These are phyloP conservation scores for Hypoxylon cercidicola DNA, from an alignment of 495 filamentous ascomycete species.

Conservation along the genomic window DNA sequence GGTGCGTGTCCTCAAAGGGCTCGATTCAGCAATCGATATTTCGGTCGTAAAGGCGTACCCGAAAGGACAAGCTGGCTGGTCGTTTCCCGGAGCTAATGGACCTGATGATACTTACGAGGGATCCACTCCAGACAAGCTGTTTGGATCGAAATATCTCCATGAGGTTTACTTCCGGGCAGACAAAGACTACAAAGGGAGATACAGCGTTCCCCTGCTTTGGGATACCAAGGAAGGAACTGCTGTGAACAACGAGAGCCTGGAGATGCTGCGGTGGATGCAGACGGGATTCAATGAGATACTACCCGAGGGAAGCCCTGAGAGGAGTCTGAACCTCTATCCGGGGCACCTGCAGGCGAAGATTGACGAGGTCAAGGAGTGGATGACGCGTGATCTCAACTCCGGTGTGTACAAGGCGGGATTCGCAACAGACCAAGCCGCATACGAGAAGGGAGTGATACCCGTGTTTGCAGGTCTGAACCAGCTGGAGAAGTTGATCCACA, in stretches of 20 bases:
- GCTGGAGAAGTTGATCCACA: slow-evolving; percentile 68
- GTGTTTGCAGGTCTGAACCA: slow-evolving; percentile 73
- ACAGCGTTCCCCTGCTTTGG: slow-evolving; percentile 83
- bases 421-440: slow-evolving; percentile 71
- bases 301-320: slow-evolving; percentile 59
- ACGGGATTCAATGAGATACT: slow-evolving; percentile 77
- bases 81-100: slow-evolving; percentile 66
- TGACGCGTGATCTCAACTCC: slow-evolving; percentile 73
- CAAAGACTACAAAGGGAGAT: slow-evolving; percentile 75
- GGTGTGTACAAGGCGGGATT: slow-evolving; percentile 79
- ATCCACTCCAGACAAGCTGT: slow-evolving; percentile 66
- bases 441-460: slow-evolving; percentile 66
- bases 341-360: slow-evolving; percentile 62
- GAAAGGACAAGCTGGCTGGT: slow-evolving; percentile 69
- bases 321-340: slow-evolving; percentile 64
- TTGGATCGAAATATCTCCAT: slow-evolving; percentile 66
- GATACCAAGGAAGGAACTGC: slow-evolving; percentile 77
- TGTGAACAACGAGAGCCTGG: slow-evolving; percentile 86
- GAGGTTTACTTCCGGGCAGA: slow-evolving; percentile 78
- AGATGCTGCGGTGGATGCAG: slow-evolving; percentile 79
- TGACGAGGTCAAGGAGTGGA: slow-evolving; percentile 71
- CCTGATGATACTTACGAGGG: slow-evolving; percentile 66
- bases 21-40: slow-evolving; percentile 74
- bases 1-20: slow-evolving; percentile 76
- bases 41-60: slow-evolving; percentile 58